These are phyloP conservation scores for Podaxis pistillaris DNA, from an alignment of 768 basidiomycete species.

Conservation along the genomic window DNA sequence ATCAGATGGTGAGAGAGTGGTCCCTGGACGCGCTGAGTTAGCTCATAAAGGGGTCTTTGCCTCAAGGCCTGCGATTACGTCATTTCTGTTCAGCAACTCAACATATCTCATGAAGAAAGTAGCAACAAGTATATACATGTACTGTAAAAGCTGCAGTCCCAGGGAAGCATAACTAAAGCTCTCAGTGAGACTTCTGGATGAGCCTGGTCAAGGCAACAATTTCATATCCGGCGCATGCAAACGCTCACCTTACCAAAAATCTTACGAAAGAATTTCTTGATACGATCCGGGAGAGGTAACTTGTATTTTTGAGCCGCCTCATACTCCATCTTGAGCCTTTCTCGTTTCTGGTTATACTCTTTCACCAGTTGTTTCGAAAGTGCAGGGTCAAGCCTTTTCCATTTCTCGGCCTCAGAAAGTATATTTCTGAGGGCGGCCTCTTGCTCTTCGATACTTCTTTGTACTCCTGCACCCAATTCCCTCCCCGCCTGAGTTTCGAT, in stretches of 20 bases:
- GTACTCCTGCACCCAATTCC: neutral
- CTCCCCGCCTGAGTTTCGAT: neutral
- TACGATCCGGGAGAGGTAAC: neutral
- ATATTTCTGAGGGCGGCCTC: neutral
- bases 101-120: too few species aligned
- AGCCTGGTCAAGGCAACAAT: too few species aligned
- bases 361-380: neutral
- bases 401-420: neutral
- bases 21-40: neutral
- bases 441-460: neutral
- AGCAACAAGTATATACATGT: too few species aligned
- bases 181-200: too few species aligned
- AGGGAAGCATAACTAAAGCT: too few species aligned
- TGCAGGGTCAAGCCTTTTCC: neutral
- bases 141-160: too few species aligned
- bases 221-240: neutral
- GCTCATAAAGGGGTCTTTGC: neutral
- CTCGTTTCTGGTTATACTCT: neutral
- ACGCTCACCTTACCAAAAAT: neutral
- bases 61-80: constrained; percentile 1
- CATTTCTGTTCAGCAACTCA: neutral
- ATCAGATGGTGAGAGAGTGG: neutral
- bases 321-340: neutral
- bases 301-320: neutral
- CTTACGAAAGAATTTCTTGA: neutral